Conservation (phyloP, 2,329 filamentous ascomycete genomes). For the Fusarium xyrophilum region DNA sequence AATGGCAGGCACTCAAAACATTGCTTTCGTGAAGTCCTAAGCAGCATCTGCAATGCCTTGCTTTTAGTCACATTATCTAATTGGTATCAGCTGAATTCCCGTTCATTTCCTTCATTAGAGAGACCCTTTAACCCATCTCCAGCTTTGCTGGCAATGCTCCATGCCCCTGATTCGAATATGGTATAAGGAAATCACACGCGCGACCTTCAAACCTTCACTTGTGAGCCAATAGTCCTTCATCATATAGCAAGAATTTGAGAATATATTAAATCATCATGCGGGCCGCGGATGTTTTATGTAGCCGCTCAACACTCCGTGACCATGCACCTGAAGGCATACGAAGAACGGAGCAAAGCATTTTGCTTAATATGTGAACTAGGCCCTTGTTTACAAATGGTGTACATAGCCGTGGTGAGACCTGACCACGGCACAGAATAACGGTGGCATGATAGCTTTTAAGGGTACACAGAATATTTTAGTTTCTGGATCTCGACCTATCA, state of each 20-base stretch:
- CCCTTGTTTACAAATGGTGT: slow-evolving; percentile 1
- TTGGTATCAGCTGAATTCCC: slow-evolving; percentile 6
- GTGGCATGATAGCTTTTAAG: not conserved
- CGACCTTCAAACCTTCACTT: not conserved
- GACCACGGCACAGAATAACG: slow-evolving; percentile 5
- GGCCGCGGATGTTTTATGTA: slow-evolving; percentile 1
- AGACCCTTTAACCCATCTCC: not conserved
- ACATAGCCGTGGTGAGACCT: slow-evolving; percentile 2
- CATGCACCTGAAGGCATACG: not conserved
- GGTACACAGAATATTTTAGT: slow-evolving; percentile 32
- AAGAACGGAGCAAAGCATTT: not conserved
- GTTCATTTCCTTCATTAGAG: not conserved
- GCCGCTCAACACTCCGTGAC: slow-evolving; percentile 15
- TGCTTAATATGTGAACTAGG: not conserved
- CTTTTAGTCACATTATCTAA: slow-evolving; percentile 29
- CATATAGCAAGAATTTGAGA: slow-evolving; percentile 3
- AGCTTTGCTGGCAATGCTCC: slow-evolving; percentile 19
- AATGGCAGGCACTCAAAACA: not conserved
- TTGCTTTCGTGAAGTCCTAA: not conserved
- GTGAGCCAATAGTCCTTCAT: not conserved
- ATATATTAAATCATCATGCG: not conserved
- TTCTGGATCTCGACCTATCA: slow-evolving; percentile 41
- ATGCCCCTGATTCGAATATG: slow-evolving; percentile 1
- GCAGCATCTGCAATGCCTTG: not conserved
- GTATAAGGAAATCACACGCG: not conserved